Conservation (phyloP, 2,329 filamentous ascomycete species). For the Biscogniauxia marginata region DNA sequence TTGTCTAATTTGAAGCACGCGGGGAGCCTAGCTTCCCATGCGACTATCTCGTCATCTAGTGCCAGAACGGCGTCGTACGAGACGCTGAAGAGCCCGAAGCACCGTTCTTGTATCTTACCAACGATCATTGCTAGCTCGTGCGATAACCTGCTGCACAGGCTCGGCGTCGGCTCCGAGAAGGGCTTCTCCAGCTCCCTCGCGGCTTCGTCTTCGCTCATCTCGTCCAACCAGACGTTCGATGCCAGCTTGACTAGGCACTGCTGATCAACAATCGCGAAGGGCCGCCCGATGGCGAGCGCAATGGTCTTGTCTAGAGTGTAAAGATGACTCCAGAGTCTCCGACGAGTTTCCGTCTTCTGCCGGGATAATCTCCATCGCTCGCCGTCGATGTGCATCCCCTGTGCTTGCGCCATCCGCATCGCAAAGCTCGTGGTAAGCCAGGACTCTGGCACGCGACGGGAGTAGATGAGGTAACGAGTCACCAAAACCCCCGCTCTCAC, state of each 20-base stretch:
- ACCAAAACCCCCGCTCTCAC: constrained; percentile 40
- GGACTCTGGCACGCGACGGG: constrained; percentile 37
- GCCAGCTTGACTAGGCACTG: constrained; percentile 36
- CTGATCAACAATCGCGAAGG: constrained; percentile 38
- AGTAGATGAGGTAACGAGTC: constrained; percentile 39
- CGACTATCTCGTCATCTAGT: constrained; percentile 34
- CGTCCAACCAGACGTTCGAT: constrained; percentile 2
- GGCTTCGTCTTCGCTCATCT: constrained; percentile 9
- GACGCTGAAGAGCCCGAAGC: constrained; percentile 36
- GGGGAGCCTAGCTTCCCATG: constrained; percentile 34
- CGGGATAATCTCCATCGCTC: constrained; percentile 37
- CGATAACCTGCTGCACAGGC: constrained; percentile 32
- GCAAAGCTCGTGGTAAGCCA: constrained; percentile 43
- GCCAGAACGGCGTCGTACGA: constrained; percentile 38
- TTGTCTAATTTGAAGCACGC: constrained; percentile 35
- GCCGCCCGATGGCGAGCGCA: constrained; percentile 39
- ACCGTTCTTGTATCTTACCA: constrained; percentile 39
- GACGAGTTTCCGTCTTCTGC: constrained; percentile 37
- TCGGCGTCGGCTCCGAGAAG: constrained; percentile 34
- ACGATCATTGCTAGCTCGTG: constrained; percentile 36
- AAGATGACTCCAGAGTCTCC: constrained; percentile 39
- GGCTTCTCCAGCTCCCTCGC: constrained; percentile 19
- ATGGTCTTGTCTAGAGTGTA: constrained; percentile 41
- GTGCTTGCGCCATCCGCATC: constrained; percentile 42
- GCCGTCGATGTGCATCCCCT: constrained; percentile 44